Base-by-base conservation (phyloP, 208 protist species). In the Leishmania lainsoni region DNA sequence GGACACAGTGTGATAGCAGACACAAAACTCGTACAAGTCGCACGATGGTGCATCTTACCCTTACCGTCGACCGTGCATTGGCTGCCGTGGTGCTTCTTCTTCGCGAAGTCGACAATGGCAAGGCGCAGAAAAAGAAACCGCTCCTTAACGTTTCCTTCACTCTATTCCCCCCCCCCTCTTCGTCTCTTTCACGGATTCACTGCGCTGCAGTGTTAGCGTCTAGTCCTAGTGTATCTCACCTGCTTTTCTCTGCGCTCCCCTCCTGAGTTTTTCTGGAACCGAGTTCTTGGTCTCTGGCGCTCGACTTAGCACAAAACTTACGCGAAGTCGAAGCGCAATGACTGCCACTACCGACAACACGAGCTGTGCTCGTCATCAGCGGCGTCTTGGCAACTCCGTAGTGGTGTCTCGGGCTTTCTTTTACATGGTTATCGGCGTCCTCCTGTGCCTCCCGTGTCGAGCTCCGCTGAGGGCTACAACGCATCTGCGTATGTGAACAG, bases 401-500 rank as follows among this genome's bases (percentile, higher is more conserved):
- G 48, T 26, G 56, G 17, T 45, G 54, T 32, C n/a, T 54, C 39
- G 9, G 29, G 22, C 32, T 35, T 66, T 29, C 49, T 39, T 51
- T 48, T 49, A 66, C 20, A 26, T 54, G 22, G 49, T 68, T 29
- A n/a, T 59, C 1, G n/a, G 58, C 10, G 58, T 65, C 3, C 52
- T 83, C 20, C 61, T 82, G 59, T 48, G 76, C 32, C 39, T 75
- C 48, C 32, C 61, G 29, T 76, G 70, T 32, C 48, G 48, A 35
- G 70, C 52, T 76, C 72, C 22, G 68, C 49, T 52, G 75, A 58
- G 16, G 52, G 52, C 45, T 54, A 76, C 65, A 72, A 84, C 59
- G 56, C 75, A 2, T 76, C 65, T 10, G 42, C 29, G 26, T 76
- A 84, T 58, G 75, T 32, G 49, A 84, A 80, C 81, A 76, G 56